Base-by-base conservation (phyloP, 2,329 filamentous ascomycete species). In the Penicillium italicum region DNA sequence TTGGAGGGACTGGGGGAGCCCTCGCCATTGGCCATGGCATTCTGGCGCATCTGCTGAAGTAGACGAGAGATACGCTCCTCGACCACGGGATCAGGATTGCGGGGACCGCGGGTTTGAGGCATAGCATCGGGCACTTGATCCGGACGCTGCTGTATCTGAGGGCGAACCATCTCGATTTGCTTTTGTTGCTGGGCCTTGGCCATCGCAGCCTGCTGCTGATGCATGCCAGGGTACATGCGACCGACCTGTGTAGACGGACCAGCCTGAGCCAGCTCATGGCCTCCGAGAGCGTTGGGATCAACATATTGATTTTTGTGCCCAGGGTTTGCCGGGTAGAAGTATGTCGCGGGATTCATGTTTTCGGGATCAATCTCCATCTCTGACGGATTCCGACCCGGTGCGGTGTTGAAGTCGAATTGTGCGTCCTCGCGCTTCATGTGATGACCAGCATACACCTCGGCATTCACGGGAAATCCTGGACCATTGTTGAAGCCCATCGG, bases 21-120 rank as follows among this genome's bases (percentile, higher is more conserved):
- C 46, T 83, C 79, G 26, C 78, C 75, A 5, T 80, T 77, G 7
- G 79, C 75, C 14, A 83, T 79, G 74, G 89, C 91, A 63, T 79
- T 84, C 65, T 90, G 85, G 65, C 92, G 86, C 87, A 97, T 96
- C 51, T 92, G 91, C 76, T 93, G 92, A 33, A 97, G 82, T 4
- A 97, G 84, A 71, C 94, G 91, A 24, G 90, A 91, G 65, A 97
- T 97, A 74, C 92, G 95, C 76, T 97, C 91, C 75, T 97, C 92
- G 8, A 91, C 86, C 33, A 88, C 82, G 12, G 88, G 86, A 66
- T 91, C 88, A 11, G 82, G 77, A 18, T 71, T 68, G 47, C 71
- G 73, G 40, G 71, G 66, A 51, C 69, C 56, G 57, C 74, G 73
- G 60, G 56, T 56, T 38, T 71, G 66, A 10, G 71, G 55, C 18